Evolutionary conservation across 176 grass and related monocot genomes (phyloP).

Genomic region (Rhynchospora breviuscula): DNA sequence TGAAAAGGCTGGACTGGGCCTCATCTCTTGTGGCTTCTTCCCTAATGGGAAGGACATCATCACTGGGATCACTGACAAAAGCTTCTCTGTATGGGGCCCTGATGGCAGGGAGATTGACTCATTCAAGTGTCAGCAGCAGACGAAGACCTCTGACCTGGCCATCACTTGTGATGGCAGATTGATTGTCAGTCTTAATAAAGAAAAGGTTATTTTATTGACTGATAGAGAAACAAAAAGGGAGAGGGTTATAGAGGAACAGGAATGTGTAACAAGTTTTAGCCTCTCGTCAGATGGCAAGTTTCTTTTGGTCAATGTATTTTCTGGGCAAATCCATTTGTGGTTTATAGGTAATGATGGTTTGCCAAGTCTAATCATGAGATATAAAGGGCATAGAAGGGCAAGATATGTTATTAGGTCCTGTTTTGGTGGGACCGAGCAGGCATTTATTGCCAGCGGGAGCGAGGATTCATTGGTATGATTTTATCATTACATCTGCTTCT

Average conservation of each 20-base stretch:
- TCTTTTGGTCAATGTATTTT: conserved; percentile 68
- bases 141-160: conserved; percentile 52
- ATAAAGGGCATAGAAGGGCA: conserved; percentile 65
- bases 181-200: conserved; percentile 57
- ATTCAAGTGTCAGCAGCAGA: conserved; percentile 48
- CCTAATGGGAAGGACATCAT: conserved; percentile 60
- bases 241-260: conserved; percentile 58
- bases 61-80: conserved; percentile 36
- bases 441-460: conserved; percentile 89
- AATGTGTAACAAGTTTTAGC: conserved; percentile 65
- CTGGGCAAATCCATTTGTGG: conserved; percentile 85
- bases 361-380: conserved; percentile 52
- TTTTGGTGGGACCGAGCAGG: conserved; percentile 82
- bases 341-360: conserved; percentile 42
- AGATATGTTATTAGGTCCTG: conserved; percentile 89
- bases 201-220: conserved; percentile 48
- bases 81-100: conserved; percentile 52
- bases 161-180: conserved; percentile 53
- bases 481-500: not conserved
- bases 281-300: conserved; percentile 77
- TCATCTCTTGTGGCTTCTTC: conserved; percentile 69
- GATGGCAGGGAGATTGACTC: conserved; percentile 57
- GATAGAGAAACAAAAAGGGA: conserved; percentile 61
- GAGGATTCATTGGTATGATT: conserved; percentile 80
- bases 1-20: conserved; percentile 42